Conservation (phyloP, 129 eudicot genomes). For the Artemisia tridentata region DNA sequence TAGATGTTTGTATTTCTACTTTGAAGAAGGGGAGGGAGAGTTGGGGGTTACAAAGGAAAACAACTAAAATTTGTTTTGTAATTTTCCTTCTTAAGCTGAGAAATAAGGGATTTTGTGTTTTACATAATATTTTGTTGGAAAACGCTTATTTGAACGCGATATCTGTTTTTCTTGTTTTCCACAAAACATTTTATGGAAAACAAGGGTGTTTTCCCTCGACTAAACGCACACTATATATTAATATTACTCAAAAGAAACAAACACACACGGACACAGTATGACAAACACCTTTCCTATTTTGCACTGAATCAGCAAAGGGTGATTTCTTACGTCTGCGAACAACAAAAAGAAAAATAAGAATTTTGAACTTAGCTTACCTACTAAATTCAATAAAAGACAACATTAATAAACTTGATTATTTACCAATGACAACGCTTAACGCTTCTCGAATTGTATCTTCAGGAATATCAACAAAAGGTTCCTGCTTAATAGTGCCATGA, state of each 20-base stretch:
- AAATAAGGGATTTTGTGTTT: no score
- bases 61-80: no score
- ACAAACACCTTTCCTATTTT: conserved; percentile 80
- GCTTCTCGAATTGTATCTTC: conserved; percentile 90
- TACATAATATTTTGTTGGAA: no score
- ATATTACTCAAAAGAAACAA: background rate
- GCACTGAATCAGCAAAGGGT: conserved; percentile 85
- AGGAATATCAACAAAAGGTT: conserved; percentile 84
- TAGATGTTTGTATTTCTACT: no score
- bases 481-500: conserved; percentile 39
- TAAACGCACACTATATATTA: no score
- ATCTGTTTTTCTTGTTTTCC: no score
- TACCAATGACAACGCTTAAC: conserved; percentile 72
- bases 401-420: conserved; percentile 2
- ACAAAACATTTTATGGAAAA: no score
- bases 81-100: no score
- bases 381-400: background rate
- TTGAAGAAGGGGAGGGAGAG: no score
- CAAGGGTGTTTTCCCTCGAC: no score
- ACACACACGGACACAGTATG: background rate
- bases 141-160: no score
- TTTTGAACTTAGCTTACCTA: background rate
- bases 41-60: no score
- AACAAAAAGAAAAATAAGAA: conserved; percentile 13
- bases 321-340: conserved; percentile 70